Base-by-base conservation (phyloP, 2,329 filamentous ascomycete genomes). In the Orbilia javanica region DNA sequence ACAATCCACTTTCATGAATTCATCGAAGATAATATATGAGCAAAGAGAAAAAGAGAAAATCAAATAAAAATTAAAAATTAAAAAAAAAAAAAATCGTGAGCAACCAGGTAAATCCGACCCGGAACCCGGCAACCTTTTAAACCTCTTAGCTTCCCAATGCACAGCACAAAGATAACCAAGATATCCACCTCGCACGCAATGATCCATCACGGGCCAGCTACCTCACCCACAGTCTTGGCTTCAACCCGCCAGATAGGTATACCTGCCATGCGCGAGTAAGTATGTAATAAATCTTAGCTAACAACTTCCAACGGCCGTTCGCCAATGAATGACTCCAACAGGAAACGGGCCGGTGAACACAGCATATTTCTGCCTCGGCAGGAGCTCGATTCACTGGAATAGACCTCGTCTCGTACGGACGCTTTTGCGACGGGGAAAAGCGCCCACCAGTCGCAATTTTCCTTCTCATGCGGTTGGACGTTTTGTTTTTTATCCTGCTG, bases 391-490 rank as follows among this genome's bases (percentile, higher is more conserved):
- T 44, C 6, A 42, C 3, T 11, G 13, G 15, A 42, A 42, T 7
- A 42, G 36, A 8, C 13, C n/a, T 31, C 7, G 15, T 7, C 29
- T 57, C 29, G 52, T 36, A 44, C 57, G 57, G 57, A n/a, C 42
- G 50, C n/a, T 64, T 68, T 34, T 15, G 66, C 66, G 66, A 62
- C 39, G 34, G 34, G n/a, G 53, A 25, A 70, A 50, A n/a, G n/a
- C n/a, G n/a, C 42, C 66, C 66, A 70, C 66, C 66, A 62, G 50
- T 29, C 50, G 6, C 50, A 29, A n/a, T 53, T 53, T 29, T 53
- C n/a, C n/a, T 53, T 29, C 11, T 5, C 48, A 13, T 53, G 10
- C 22, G 10, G 18, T 20, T 11, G 22, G 11, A 25, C 25, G 25
- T 6, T 53, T 6, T 10, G 13, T 53, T 29, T 50, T n/a, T 46